These are phyloP conservation scores for Warburgia ugandensis DNA, from an alignment of 164 flowering plant genomes.

Conservation along the genomic window DNA sequence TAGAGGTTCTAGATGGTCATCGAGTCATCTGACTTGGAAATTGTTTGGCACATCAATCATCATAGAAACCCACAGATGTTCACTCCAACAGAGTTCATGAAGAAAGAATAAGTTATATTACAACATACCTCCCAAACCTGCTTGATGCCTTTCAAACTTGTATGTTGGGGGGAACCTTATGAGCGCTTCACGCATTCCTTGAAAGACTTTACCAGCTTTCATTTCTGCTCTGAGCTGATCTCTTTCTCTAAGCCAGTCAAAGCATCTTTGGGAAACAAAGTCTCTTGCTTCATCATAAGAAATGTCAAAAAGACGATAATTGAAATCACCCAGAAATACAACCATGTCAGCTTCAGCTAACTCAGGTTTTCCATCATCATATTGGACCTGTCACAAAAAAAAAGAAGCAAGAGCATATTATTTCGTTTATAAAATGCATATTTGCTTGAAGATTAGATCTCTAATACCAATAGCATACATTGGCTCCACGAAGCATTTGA, in stretches of 20 bases:
- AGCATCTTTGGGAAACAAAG: slow-evolving; percentile 94
- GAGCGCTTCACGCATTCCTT: slow-evolving; percentile 93
- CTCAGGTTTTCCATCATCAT: slow-evolving; percentile 66
- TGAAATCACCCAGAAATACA: slow-evolving; percentile 86
- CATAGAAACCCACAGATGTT: no score
- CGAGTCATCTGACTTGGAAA: no score
- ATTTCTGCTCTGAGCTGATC: slow-evolving; percentile 96
- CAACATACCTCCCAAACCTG: slow-evolving; percentile 98
- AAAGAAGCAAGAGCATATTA: no score
- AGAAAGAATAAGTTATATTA: no score
- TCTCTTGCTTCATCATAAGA: slow-evolving; percentile 98
- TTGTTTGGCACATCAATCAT: no score
- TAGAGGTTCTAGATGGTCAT: no score
- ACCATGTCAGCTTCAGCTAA: slow-evolving; percentile 93
- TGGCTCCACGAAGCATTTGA: slow-evolving; percentile 45
- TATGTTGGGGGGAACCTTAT: slow-evolving; percentile 95
- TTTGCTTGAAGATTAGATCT: neutral
- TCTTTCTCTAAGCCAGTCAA: slow-evolving; percentile 96
- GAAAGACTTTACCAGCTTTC: slow-evolving; percentile 92
- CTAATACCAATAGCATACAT: slow-evolving; percentile 32
- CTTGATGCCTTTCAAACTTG: slow-evolving; percentile 76
- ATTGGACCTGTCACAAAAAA: no score
- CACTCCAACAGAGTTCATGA: no score
- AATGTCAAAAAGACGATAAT: slow-evolving; percentile 86
- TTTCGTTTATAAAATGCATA: no score